phyloP scores from a whole-genome alignment of 306 rosid species.

The Chamaecrista fasciculata region DNA sequence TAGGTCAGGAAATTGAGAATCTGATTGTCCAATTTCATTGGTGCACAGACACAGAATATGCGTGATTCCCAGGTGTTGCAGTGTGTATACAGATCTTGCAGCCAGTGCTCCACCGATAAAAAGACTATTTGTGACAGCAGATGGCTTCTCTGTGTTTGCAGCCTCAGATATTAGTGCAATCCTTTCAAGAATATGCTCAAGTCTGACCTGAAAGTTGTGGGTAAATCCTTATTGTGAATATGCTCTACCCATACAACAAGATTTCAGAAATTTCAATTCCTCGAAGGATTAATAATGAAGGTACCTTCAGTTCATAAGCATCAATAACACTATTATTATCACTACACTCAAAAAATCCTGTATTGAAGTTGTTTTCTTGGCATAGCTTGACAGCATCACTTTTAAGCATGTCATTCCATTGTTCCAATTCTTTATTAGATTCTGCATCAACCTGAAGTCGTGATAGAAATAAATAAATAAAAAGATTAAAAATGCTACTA shows the following conservation, averaged over 20 bases:
- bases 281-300: not conserved
- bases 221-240: constrained; percentile 18
- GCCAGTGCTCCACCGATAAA: constrained; percentile 87
- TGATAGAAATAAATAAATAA: constrained; percentile 15
- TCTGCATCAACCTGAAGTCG: constrained; percentile 71
- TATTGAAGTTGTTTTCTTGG: constrained; percentile 78
- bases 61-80: constrained; percentile 76
- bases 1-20: constrained; percentile 86
- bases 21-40: constrained; percentile 94
- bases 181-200: constrained; percentile 95
- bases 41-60: constrained; percentile 85
- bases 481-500: not conserved
- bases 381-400: constrained; percentile 83
- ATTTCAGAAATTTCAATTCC: not conserved
- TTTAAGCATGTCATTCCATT: constrained; percentile 92
- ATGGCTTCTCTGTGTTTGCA: constrained; percentile 87
- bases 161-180: constrained; percentile 81
- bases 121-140: constrained; percentile 57
- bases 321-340: constrained; percentile 72
- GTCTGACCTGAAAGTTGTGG: constrained; percentile 67
- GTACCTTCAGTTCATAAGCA: constrained; percentile 92
- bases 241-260: not conserved
- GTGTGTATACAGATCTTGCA: constrained; percentile 81
- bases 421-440: constrained; percentile 84
- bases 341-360: constrained; percentile 91